Evolutionary conservation across 345 rosid species (phyloP), one percentile per base, ranked within the genome.

Genomic region (Rhodamnia argentea): DNA sequence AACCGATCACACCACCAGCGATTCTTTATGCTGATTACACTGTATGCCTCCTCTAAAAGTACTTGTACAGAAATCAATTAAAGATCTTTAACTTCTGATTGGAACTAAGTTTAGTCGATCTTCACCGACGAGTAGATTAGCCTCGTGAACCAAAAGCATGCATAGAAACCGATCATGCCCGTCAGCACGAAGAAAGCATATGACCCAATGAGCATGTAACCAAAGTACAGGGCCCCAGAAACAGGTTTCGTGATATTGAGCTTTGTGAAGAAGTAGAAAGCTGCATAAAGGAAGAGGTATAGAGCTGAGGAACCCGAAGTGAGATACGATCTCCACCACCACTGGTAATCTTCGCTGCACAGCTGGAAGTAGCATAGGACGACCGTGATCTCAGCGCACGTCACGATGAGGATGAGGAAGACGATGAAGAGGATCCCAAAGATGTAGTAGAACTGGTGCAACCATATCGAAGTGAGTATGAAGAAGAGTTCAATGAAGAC

Each of bases 271-370:
- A 96, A 95, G 92, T 96, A 96, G 92, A 95, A 96, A 10, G 91
- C 91, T 0, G 99, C 96, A 44, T 95, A 96, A 85, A 96, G 95
- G 91, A 95, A 95, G 84, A 96, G 96, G 86, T 96, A 96, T 26
- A 96, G 89, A 0, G 98, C 98, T 1, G 99, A 94, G 50, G 99
- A 94, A 52, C 99, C 99, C 1, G 99, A 93, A 5, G 96, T 96
- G 85, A 96, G 84, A 91, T 94, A 96, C 23, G 99, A 94, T 88
- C 98, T 96, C 99, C 99, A 96, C 99, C 99, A 96, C 99, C 98
- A 95, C 3, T 89, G 91, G 86, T 96, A 96, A 88, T 96, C 98
- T 93, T 96, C 99, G 55, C 98, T 93, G 87, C 99, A 96, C 15
- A 95, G 93, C 83, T 96, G 99, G 92, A 96, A 96, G 90, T 96